Evolutionary conservation across 2,329 filamentous ascomycete species (phyloP).

Genomic region (Hortaea sp.): DNA sequence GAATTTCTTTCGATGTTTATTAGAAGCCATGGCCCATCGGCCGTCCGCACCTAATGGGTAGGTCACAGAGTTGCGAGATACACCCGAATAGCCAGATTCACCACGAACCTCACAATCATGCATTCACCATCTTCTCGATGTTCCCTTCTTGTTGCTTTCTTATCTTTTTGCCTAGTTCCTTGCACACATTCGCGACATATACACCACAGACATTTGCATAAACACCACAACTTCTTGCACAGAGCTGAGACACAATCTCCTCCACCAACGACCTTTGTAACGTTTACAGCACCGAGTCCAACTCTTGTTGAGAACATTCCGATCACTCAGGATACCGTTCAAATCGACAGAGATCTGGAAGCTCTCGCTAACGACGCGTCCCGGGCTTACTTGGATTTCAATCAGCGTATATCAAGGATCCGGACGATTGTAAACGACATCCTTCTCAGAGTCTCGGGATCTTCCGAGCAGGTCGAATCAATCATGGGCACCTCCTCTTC

Average conservation of each 20-base stretch:
- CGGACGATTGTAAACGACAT: neutral
- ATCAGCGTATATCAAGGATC: neutral
- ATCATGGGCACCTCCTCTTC: too few relatives aligned
- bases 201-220: slow-evolving; percentile 3
- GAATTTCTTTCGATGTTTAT: neutral
- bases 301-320: neutral
- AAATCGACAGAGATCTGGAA: neutral
- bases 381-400: neutral
- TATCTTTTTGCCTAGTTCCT: neutral
- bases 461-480: too few relatives aligned
- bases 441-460: too few relatives aligned
- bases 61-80: too few relatives aligned
- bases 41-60: neutral
- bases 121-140: neutral
- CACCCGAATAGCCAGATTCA: neutral
- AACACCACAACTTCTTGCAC: neutral
- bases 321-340: neutral
- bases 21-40: neutral
- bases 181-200: neutral
- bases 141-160: neutral
- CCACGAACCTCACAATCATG: neutral
- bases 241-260: neutral
- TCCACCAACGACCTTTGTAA: neutral
- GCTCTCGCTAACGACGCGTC: neutral
- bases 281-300: neutral